Percentiles rank a stretch among this genome's conserved stretches.
Conservation (phyloP, 2,329 filamentous ascomycete species). For the Aplosporella prunicola region DNA sequence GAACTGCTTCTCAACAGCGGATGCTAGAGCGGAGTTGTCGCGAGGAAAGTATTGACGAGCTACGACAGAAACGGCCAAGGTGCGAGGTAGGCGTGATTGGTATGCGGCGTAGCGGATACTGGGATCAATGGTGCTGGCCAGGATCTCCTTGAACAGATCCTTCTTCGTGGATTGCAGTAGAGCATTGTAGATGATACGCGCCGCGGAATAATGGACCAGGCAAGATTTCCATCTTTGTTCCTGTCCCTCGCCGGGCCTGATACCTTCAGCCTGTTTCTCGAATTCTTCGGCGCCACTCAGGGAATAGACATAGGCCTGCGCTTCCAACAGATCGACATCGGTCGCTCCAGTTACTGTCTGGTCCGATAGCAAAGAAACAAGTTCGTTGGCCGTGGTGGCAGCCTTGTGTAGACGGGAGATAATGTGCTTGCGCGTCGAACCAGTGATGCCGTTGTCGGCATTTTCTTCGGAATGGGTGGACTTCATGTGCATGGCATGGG, state of each 20-base stretch:
- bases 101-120: constrained; percentile 93
- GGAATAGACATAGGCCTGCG: constrained; percentile 70
- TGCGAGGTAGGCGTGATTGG: constrained; percentile 78
- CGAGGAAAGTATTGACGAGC: constrained; percentile 69
- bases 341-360: constrained; percentile 54
- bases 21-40: constrained; percentile 52
- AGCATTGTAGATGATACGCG: constrained; percentile 73
- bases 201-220: constrained; percentile 63
- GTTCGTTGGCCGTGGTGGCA: constrained; percentile 55
- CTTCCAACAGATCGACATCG: constrained; percentile 68
- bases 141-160: constrained; percentile 76
- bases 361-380: constrained; percentile 59
- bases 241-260: constrained; percentile 19
- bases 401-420: constrained; percentile 80
- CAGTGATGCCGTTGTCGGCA: constrained; percentile 60
- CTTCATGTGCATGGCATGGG: constrained; percentile 92
- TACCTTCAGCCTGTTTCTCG: constrained; percentile 60
- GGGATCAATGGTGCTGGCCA: constrained; percentile 80
- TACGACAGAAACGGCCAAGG: constrained; percentile 68
- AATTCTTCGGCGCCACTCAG: constrained; percentile 70
- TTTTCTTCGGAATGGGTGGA: constrained; percentile 68
- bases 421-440: constrained; percentile 76
- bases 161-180: constrained; percentile 57
- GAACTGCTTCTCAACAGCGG: constrained; percentile 62
- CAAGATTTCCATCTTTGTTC: constrained; percentile 63